A percentile compares a stretch with the other conserved stretches of the same genome.
These are phyloP conservation scores for Alternaria tenuissima DNA, from an alignment of 2,329 filamentous ascomycete genomes.

Conservation along the genomic window DNA sequence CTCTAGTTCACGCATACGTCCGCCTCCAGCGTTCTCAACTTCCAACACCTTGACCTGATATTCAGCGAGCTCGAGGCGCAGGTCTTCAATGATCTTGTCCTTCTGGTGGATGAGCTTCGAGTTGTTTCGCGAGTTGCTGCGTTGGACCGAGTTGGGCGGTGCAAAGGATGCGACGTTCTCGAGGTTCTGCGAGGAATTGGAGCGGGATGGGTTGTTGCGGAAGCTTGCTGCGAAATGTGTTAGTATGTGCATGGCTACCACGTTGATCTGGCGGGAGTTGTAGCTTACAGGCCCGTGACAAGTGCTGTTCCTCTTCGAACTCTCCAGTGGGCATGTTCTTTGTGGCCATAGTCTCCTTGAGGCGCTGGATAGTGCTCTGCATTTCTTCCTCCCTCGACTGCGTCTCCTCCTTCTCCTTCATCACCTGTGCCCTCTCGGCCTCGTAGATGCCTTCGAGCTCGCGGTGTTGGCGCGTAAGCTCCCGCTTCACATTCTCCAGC, in stretches of 20 bases:
- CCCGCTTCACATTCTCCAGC: conserved; percentile 84
- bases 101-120: conserved; percentile 93
- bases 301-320: conserved; percentile 58
- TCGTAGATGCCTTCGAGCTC: conserved; percentile 95
- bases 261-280: not conserved
- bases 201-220: conserved; percentile 54
- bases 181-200: conserved; percentile 67
- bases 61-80: conserved; percentile 91
- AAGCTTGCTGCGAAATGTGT: conserved; percentile 48
- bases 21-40: conserved; percentile 90
- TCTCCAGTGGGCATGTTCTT: conserved; percentile 66
- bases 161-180: conserved; percentile 86
- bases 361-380: conserved; percentile 84
- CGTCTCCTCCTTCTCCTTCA: conserved; percentile 92
- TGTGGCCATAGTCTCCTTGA: conserved; percentile 89
- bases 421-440: conserved; percentile 83
- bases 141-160: conserved; percentile 81
- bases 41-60: conserved; percentile 95
- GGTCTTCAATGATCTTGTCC: conserved; percentile 92
- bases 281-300: conserved; percentile 62
- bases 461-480: conserved; percentile 81
- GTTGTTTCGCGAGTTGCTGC: conserved; percentile 88
- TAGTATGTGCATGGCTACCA: conserved; percentile 21
- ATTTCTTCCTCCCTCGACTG: conserved; percentile 86
- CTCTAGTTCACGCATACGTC: conserved; percentile 88